Evolutionary conservation across 208 protist species (phyloP).

Genomic region (Trypanosoma boissoni): DNA sequence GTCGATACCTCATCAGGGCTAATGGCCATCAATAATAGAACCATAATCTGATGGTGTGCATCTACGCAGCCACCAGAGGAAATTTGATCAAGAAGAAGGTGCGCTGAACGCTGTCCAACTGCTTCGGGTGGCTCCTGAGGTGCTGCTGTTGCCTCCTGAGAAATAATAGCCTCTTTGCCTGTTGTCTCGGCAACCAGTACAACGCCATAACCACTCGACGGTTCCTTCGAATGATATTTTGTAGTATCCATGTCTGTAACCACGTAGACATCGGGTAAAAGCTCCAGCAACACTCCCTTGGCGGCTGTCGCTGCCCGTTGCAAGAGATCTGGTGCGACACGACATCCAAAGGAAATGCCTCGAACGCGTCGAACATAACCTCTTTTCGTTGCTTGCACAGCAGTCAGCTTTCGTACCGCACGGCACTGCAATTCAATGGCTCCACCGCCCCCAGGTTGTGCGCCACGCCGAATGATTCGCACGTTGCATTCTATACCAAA

Average conservation of each 20-base stretch:
- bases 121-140: constrained; percentile 78
- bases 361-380: constrained; percentile 89
- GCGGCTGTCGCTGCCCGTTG: constrained; percentile 85
- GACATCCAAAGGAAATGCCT: constrained; percentile 90
- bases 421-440: constrained; percentile 79
- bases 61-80: constrained; percentile 88
- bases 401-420: constrained; percentile 68
- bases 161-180: constrained; percentile 75
- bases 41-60: constrained; percentile 85
- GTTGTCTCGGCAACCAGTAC: constrained; percentile 92
- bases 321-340: constrained; percentile 79
- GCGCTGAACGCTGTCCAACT: constrained; percentile 74
- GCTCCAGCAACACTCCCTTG: constrained; percentile 83
- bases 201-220: constrained; percentile 88
- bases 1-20: constrained; percentile 90
- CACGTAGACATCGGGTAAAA: constrained; percentile 93
- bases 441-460: constrained; percentile 78
- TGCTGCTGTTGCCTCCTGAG: constrained; percentile 75
- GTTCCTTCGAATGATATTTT: constrained; percentile 38
- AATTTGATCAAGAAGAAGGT: constrained; percentile 84
- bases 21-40: constrained; percentile 90
- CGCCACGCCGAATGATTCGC: constrained; percentile 84
- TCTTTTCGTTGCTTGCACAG: constrained; percentile 58
- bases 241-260: constrained; percentile 87
- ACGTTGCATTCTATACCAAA: constrained; percentile 84